Percentiles rank a stretch among this genome's conserved stretches.
Conservation (phyloP, 1,284 basidiomycete genomes). For the Paramarasmius palmivorus region DNA sequence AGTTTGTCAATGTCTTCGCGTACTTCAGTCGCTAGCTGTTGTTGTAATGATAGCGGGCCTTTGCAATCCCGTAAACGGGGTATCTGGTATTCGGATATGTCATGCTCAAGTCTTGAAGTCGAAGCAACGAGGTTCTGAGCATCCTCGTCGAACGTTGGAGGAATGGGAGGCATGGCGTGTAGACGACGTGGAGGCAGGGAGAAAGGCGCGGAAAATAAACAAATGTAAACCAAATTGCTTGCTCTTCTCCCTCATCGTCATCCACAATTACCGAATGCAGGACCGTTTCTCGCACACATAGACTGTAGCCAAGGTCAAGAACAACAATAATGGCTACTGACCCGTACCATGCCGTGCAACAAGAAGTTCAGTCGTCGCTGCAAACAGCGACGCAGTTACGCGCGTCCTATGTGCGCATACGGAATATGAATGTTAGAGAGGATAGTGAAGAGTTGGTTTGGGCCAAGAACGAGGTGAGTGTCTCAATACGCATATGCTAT, state of each 20-base stretch:
- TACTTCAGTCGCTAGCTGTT: conserved; percentile 72
- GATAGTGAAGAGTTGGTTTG: conserved; percentile 18
- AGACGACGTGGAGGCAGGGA: no score
- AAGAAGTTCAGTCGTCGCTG: conserved; percentile 72
- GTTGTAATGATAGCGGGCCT: conserved; percentile 69
- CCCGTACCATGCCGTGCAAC: conserved; percentile 80
- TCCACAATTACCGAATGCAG: no score
- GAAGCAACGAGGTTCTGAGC: conserved; percentile 48
- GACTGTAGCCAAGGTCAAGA: no score
- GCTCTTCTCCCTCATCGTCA: no score
- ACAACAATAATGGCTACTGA: conserved; percentile 71
- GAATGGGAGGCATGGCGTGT: conserved; percentile 60
- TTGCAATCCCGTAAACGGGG: conserved; percentile 67
- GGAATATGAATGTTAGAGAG: conserved; percentile 45
- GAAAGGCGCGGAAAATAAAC: no score
- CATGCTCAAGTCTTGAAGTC: conserved; percentile 57
- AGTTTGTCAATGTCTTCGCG: conserved; percentile 72
- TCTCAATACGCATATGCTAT: background rate
- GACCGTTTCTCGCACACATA: no score
- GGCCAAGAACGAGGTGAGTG: conserved; percentile 49
- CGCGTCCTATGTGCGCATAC: conserved; percentile 77
- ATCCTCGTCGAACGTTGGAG: conserved; percentile 51
- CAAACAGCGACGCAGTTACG: conserved; percentile 69
- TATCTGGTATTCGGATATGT: conserved; percentile 72
- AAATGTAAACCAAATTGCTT: no score